phyloP scores from a whole-genome alignment of 2,329 filamentous ascomycete species.

The Thielaviopsis euricoi region DNA sequence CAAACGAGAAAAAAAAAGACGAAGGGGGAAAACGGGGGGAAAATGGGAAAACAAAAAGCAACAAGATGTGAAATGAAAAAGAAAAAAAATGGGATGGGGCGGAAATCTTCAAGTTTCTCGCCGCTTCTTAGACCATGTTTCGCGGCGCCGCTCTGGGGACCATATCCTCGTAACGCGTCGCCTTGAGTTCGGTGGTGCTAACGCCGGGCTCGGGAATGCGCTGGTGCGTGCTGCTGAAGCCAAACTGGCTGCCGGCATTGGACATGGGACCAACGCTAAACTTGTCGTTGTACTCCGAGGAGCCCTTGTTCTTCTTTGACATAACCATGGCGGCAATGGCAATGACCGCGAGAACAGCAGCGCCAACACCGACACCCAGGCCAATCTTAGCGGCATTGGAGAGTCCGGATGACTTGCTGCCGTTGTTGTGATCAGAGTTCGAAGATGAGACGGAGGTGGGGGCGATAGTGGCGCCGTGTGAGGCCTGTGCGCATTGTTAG shows the following conservation, averaged over 20 bases:
- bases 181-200: slow-evolving; percentile 32
- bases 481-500: not conserved
- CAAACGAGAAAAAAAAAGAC: not conserved
- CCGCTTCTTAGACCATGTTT: slow-evolving; percentile 21
- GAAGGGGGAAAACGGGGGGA: not conserved
- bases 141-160: slow-evolving; percentile 33
- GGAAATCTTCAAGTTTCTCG: too few relatives aligned
- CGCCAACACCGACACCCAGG: slow-evolving; percentile 25
- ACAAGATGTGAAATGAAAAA: not conserved
- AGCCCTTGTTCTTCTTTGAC: slow-evolving; percentile 18
- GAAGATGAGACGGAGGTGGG: not conserved
- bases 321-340: slow-evolving; percentile 24
- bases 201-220: not conserved
- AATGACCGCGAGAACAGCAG: slow-evolving; percentile 18
- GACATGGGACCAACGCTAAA: slow-evolving; percentile 31
- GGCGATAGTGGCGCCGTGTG: not conserved
- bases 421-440: slow-evolving; percentile 3
- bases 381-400: slow-evolving; percentile 30
- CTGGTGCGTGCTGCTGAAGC: slow-evolving; percentile 8
- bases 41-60: not conserved
- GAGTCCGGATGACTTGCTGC: slow-evolving; percentile 18
- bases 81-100: not conserved
- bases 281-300: slow-evolving; percentile 7
- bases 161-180: slow-evolving; percentile 42
- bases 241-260: slow-evolving; percentile 23